A percentile compares a stretch with the other conserved stretches of the same genome.
These are phyloP conservation scores for Phialophora expanda DNA, from an alignment of 2,329 filamentous ascomycete species.

Conservation along the genomic window DNA sequence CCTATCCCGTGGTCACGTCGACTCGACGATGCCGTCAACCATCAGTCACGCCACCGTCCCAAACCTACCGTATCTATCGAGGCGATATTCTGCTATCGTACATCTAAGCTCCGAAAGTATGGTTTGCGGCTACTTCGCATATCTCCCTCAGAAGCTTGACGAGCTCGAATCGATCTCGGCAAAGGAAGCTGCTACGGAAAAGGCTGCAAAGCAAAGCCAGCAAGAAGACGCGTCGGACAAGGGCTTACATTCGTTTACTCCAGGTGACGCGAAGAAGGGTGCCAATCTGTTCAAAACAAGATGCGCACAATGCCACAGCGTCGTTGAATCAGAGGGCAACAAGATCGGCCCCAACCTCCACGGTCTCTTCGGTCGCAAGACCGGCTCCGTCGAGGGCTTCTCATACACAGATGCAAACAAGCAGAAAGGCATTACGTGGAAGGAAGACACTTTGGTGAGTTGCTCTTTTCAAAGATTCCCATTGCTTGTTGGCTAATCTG, in stretches of 20 bases:
- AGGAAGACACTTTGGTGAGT: conserved; percentile 80
- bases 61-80: background rate
- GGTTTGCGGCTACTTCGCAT: conserved; percentile 15
- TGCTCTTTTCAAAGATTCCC: background rate
- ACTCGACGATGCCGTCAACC: background rate
- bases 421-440: conserved; percentile 89
- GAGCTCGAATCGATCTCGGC: conserved; percentile 16
- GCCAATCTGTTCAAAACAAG: conserved; percentile 99
- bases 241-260: conserved; percentile 34
- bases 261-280: conserved; percentile 95
- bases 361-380: conserved; percentile 97
- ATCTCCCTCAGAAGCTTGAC: conserved; percentile 24
- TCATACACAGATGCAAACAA: conserved; percentile 99
- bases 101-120: conserved; percentile 1
- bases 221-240: conserved; percentile 17
- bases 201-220: background rate
- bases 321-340: conserved; percentile 88
- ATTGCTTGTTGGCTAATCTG: background rate
- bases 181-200: conserved; percentile 28
- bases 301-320: conserved; percentile 98
- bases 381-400: conserved; percentile 88
- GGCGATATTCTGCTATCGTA: background rate
- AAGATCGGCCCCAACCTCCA: conserved; percentile 97
- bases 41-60: conserved; percentile 4
- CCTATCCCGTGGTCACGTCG: background rate